These are phyloP conservation scores for Aspergillus egyptiacus DNA, from an alignment of 495 filamentous ascomycete species.

Conservation along the genomic window DNA sequence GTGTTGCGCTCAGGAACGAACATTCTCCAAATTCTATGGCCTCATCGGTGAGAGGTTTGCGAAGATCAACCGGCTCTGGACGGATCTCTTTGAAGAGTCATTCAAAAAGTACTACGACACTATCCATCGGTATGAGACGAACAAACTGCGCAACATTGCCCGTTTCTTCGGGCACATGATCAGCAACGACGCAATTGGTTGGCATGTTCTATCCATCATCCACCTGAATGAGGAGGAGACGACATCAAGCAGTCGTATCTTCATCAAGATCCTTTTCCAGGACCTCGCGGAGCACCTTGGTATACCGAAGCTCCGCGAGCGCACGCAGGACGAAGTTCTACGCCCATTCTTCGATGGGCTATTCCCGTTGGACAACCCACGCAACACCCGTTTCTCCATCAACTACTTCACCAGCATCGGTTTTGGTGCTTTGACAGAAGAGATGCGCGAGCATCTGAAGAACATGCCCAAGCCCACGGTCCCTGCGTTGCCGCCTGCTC, in stretches of 20 bases:
- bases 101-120: slow-evolving; percentile 95
- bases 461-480: slow-evolving; percentile 74
- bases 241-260: slow-evolving; percentile 89
- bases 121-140: slow-evolving; percentile 94
- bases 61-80: slow-evolving; percentile 92
- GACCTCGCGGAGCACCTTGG: slow-evolving; percentile 84
- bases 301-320: slow-evolving; percentile 66
- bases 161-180: slow-evolving; percentile 92
- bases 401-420: slow-evolving; percentile 98
- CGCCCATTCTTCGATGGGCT: slow-evolving; percentile 76
- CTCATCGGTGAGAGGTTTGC: slow-evolving; percentile 90
- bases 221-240: slow-evolving; percentile 96
- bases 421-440: slow-evolving; percentile 89
- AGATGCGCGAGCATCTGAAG: slow-evolving; percentile 85
- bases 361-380: slow-evolving; percentile 80
- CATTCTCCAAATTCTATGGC: slow-evolving; percentile 95
- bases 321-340: slow-evolving; percentile 69
- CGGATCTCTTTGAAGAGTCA: slow-evolving; percentile 77
- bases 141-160: slow-evolving; percentile 87
- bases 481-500: slow-evolving; percentile 54
- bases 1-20: slow-evolving; percentile 89
- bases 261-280: slow-evolving; percentile 96
- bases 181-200: slow-evolving; percentile 78
- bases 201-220: slow-evolving; percentile 80
- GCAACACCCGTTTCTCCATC: slow-evolving; percentile 92